These are phyloP conservation scores for Zasmidium citrigriseum DNA, from an alignment of 2,329 filamentous ascomycete species.

Conservation along the genomic window DNA sequence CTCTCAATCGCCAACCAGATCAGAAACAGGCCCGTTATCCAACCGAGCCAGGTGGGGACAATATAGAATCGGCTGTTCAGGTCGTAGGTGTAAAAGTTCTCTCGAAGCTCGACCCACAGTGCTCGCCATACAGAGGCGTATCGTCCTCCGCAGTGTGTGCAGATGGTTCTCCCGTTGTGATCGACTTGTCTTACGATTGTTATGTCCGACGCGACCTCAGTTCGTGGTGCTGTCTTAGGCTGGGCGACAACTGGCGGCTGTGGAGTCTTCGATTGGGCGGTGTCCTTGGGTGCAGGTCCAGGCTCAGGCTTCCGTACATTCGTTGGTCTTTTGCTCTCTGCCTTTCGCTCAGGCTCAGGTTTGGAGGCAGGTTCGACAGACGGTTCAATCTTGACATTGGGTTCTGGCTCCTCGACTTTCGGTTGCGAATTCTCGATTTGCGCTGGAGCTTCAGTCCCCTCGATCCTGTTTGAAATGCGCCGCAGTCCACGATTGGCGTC, in stretches of 20 bases:
- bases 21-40: slow-evolving; percentile 42
- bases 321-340: too few relatives aligned
- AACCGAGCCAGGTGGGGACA: slow-evolving; percentile 42
- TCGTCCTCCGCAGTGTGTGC: slow-evolving; percentile 28
- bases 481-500: slow-evolving; percentile 46
- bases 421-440: neutral
- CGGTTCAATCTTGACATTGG: neutral
- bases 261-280: neutral
- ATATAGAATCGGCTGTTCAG: slow-evolving; percentile 21
- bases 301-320: neutral
- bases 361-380: neutral
- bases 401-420: neutral
- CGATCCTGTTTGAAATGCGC: slow-evolving; percentile 43
- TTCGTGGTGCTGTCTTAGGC: neutral
- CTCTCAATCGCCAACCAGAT: slow-evolving; percentile 48
- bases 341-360: too few relatives aligned
- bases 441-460: slow-evolving; percentile 25
- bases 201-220: neutral
- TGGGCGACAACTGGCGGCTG: neutral
- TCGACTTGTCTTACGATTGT: slow-evolving; percentile 4
- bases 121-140: slow-evolving; percentile 29
- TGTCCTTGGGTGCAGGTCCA: neutral
- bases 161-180: slow-evolving; percentile 19
- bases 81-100: slow-evolving; percentile 31
- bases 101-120: slow-evolving; percentile 32